Percentiles rank a stretch among this genome's conserved stretches.
Conservation (phyloP, 2,329 filamentous ascomycete species). For the Parafenestella ontariensis region DNA sequence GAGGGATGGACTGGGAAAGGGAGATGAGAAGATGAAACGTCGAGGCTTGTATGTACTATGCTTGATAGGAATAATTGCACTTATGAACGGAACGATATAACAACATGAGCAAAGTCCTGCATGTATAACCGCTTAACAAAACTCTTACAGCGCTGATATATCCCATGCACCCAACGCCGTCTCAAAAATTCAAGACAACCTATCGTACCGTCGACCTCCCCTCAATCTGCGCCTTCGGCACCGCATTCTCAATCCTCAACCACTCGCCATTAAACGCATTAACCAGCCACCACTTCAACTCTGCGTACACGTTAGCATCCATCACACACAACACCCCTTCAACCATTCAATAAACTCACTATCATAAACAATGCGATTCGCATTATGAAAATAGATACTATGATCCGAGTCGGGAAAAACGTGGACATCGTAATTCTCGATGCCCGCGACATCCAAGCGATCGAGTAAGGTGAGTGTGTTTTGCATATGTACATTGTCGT, state of each 20-base stretch:
- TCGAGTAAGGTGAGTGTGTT: slow-evolving; percentile 90
- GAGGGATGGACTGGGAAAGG: background rate
- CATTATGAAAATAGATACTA: slow-evolving; percentile 92
- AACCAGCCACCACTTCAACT: slow-evolving; percentile 87
- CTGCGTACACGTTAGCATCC: too few relatives aligned
- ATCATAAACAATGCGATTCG: slow-evolving; percentile 88
- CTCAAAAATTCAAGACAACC: background rate
- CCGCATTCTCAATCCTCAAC: slow-evolving; percentile 66
- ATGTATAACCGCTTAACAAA: background rate
- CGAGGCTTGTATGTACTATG: too few relatives aligned
- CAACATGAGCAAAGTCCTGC: background rate
- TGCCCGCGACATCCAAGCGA: slow-evolving; percentile 77
- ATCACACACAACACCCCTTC: too few relatives aligned
- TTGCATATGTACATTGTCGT: slow-evolving; percentile 98
- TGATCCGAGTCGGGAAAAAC: slow-evolving; percentile 97
- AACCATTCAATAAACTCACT: slow-evolving; percentile 77
- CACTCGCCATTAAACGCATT: slow-evolving; percentile 99
- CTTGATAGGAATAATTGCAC: too few relatives aligned
- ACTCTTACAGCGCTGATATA: background rate
- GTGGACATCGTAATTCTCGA: slow-evolving; percentile 96
- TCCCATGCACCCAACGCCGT: background rate
- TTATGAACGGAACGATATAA: background rate
- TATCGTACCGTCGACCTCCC: slow-evolving; percentile 21
- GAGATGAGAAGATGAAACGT: too few relatives aligned
- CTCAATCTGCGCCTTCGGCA: slow-evolving; percentile 51